Conservation (phyloP, 2,329 filamentous ascomycete genomes). For the Pseudogymnoascus verrucosus region DNA sequence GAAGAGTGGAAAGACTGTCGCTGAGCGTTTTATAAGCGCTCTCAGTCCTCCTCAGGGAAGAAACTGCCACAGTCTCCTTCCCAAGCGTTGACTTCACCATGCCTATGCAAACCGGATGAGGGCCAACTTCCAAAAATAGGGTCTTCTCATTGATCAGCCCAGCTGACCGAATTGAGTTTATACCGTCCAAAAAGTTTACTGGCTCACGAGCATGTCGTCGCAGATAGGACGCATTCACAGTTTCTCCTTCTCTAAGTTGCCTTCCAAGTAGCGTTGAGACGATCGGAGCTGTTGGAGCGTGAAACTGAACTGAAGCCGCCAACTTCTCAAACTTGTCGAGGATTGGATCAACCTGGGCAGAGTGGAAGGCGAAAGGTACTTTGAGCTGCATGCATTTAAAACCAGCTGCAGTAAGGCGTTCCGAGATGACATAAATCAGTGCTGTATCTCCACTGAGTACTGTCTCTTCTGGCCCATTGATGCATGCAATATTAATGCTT, state of each 20-base stretch:
- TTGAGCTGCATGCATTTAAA: conserved; percentile 56
- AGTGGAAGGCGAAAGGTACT: conserved; percentile 61
- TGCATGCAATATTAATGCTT: conserved; percentile 50
- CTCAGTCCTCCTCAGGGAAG: conserved; percentile 56
- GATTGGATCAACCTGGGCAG: conserved; percentile 56
- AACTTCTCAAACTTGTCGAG: conserved; percentile 50
- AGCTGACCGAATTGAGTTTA: conserved; percentile 50
- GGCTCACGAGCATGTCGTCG: conserved; percentile 57
- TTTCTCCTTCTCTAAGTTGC: conserved; percentile 47
- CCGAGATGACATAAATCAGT: conserved; percentile 44
- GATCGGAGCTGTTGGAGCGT: conserved; percentile 48
- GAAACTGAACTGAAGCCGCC: conserved; percentile 46
- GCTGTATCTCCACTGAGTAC: conserved; percentile 57
- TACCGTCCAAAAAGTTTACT: conserved; percentile 59
- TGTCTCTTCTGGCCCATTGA: conserved; percentile 68
- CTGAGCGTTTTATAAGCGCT: conserved; percentile 57
- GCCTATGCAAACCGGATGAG: conserved; percentile 59
- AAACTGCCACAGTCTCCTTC: conserved; percentile 43
- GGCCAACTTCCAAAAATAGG: conserved; percentile 66
- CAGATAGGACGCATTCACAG: conserved; percentile 55
- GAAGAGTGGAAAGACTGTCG: conserved; percentile 49
- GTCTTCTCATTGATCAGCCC: conserved; percentile 57
- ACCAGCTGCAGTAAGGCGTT: conserved; percentile 39
- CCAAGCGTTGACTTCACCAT: conserved; percentile 61
- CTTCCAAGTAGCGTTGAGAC: conserved; percentile 60